Evolutionary conservation across 2,329 filamentous ascomycete genomes (phyloP), one percentile per base, ranked within the genome.

Genomic region (Paecilomyces formosus): DNA sequence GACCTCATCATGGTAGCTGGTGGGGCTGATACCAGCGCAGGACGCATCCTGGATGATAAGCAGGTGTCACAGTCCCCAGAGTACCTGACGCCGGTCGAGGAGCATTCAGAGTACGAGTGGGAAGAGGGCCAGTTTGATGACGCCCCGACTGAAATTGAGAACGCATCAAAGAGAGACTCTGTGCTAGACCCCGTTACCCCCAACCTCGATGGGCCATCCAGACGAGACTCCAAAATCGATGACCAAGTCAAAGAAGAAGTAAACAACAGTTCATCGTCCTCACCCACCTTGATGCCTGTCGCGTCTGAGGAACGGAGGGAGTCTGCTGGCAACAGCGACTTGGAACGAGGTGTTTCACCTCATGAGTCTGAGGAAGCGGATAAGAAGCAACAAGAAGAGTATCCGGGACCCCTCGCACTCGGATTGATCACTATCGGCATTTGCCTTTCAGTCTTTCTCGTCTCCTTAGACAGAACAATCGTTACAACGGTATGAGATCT

Each of bases 371-470:
- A 33, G 7, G 53, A 33, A 33, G 28, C 13, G 28, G 28, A 33
- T 45, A 53, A 49, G 28, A 53, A 28, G 51, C 30, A 24, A 30
- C 7, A 9, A 28, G 26, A 13, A 31, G 55, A 57, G 15, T 69
- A 70, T 63, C 68, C 68, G 2, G 61, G 63, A 18, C 57, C 61
- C 33, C 45, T 69, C 12, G 58, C 57, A 2, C 56, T 70, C 11
- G 51, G 58, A 15, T 56, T 69, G 33, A 54, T 72, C 21, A 64
- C 70, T 50, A 52, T 62, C 7, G 68, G 68, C 11, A 63, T 72
- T 22, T 67, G 64, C 56, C 58, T 72, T 12, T 63, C 65, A 30
- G 66, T 70, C 1, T 67, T 70, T 49, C 61, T 69, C 4, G 64
- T 70, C 18, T 66, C 67, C 1, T 56, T 70, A n/a, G 65, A 69